These are phyloP conservation scores for Triadica sebifera DNA, from an alignment of 345 rosid genomes.

Conservation along the genomic window DNA sequence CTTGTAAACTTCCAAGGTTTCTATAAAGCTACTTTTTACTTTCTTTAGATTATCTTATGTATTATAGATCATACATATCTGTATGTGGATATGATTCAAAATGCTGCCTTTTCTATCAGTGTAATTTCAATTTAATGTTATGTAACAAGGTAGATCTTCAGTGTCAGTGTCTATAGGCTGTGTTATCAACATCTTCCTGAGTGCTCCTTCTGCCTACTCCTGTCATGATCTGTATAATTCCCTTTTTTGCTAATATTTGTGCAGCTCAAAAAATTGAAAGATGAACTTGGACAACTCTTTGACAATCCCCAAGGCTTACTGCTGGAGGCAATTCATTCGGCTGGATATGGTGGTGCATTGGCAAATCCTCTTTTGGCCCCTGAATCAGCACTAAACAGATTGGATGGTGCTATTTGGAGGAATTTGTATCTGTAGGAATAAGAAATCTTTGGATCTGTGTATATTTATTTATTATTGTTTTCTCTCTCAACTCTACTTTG, in stretches of 20 bases:
- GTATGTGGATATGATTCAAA: neutral
- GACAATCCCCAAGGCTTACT: constrained; percentile 73
- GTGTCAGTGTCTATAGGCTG: neutral
- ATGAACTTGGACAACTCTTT: constrained; percentile 58
- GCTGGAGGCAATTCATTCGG: constrained; percentile 82
- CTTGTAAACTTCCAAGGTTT: neutral
- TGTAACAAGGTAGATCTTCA: neutral
- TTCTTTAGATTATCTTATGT: neutral
- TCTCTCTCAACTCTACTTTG: neutral
- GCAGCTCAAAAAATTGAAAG: constrained; percentile 73
- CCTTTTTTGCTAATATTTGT: constrained; percentile 10
- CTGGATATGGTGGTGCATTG: constrained; percentile 78
- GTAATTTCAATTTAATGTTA: neutral
- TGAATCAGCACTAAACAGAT: constrained; percentile 60
- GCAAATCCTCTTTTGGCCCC: constrained; percentile 87
- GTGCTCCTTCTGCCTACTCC: neutral
- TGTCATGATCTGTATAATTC: neutral
- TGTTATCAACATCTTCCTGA: neutral
- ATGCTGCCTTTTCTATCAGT: neutral
- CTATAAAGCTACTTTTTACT: neutral
- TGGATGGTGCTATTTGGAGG: constrained; percentile 58
- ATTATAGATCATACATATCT: neutral
- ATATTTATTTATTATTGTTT: neutral
- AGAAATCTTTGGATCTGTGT: neutral
- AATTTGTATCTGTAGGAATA: constrained; percentile 78